These are phyloP conservation scores for Neurospora discreta DNA, from an alignment of 495 filamentous ascomycete genomes.

Conservation along the genomic window DNA sequence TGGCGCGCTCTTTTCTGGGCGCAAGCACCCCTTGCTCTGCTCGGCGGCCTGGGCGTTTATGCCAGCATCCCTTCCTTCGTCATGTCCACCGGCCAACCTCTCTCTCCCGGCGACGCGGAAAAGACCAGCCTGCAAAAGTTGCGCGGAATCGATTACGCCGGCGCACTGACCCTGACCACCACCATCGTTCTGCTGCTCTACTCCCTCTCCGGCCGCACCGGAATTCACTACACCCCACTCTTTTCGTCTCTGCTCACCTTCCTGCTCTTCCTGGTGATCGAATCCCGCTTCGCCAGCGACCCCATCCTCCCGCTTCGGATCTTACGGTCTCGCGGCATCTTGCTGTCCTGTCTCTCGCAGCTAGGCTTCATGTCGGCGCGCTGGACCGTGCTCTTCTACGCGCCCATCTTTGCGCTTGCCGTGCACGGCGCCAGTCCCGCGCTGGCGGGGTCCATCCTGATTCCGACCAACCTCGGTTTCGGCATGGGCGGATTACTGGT, in stretches of 20 bases:
- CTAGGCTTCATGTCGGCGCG: conserved; percentile 64
- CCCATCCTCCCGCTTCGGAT: conserved; percentile 62
- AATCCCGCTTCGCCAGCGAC: conserved; percentile 42
- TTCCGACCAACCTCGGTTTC: conserved; percentile 69
- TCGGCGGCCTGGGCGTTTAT: conserved; percentile 47
- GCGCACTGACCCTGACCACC: conserved; percentile 44
- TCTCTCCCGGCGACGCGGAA: neutral
- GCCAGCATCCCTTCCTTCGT: conserved; percentile 44
- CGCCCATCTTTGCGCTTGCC: conserved; percentile 62
- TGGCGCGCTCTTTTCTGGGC: conserved; percentile 63
- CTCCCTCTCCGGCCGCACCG: conserved; percentile 42
- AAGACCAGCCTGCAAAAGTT: conserved; percentile 37
- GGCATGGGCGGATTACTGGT: conserved; percentile 56
- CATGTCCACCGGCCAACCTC: conserved; percentile 13
- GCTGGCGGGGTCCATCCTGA: conserved; percentile 34
- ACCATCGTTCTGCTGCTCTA: conserved; percentile 55
- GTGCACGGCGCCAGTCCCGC: conserved; percentile 37
- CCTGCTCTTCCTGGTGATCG: conserved; percentile 47
- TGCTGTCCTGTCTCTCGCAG: conserved; percentile 58
- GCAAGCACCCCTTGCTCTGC: conserved; percentile 47
- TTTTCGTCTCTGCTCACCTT: conserved; percentile 43
- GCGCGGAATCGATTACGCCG: conserved; percentile 56
- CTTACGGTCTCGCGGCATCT: conserved; percentile 49
- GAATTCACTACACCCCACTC: conserved; percentile 46
- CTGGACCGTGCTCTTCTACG: conserved; percentile 68